These are phyloP conservation scores for Aspergillus phoenicis DNA, from an alignment of 2,329 filamentous ascomycete genomes.

Conservation along the genomic window DNA sequence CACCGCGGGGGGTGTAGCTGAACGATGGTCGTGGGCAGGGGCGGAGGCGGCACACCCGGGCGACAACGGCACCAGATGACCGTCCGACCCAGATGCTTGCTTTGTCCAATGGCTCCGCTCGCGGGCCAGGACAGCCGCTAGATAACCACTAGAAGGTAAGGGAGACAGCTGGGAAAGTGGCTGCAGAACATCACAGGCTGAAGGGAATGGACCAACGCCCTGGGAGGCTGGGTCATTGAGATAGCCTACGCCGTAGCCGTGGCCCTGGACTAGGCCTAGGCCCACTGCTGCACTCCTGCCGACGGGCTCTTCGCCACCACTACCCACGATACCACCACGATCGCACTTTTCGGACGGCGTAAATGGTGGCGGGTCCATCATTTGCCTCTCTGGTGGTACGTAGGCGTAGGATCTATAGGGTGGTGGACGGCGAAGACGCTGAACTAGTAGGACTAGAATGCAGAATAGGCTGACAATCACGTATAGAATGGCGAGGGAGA, in stretches of 20 bases:
- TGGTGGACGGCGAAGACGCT: constrained; percentile 23
- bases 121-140: constrained; percentile 22
- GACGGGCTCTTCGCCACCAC: constrained; percentile 22
- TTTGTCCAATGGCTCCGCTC: constrained; percentile 15
- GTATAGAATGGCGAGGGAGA: constrained; percentile 22
- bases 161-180: constrained; percentile 26
- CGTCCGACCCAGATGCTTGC: constrained; percentile 11
- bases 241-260: constrained; percentile 10
- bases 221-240: constrained; percentile 9
- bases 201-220: constrained; percentile 18
- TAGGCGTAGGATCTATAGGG: constrained; percentile 11
- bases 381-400: constrained; percentile 19
- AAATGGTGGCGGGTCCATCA: constrained; percentile 25
- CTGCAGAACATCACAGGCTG: constrained; percentile 30
- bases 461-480: constrained; percentile 20
- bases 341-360: constrained; percentile 15
- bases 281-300: constrained; percentile 10
- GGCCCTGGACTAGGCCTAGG: constrained; percentile 13
- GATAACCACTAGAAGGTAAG: constrained; percentile 29
- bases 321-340: background rate
- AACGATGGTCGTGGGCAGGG: constrained; percentile 1
- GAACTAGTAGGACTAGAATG: constrained; percentile 20
- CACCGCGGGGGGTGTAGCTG: constrained; percentile 9
- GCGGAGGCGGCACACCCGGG: constrained; percentile 1
- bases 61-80: background rate